These are phyloP conservation scores for Boletus vinaceobasis DNA, from an alignment of 768 basidiomycete species.

Conservation along the genomic window DNA sequence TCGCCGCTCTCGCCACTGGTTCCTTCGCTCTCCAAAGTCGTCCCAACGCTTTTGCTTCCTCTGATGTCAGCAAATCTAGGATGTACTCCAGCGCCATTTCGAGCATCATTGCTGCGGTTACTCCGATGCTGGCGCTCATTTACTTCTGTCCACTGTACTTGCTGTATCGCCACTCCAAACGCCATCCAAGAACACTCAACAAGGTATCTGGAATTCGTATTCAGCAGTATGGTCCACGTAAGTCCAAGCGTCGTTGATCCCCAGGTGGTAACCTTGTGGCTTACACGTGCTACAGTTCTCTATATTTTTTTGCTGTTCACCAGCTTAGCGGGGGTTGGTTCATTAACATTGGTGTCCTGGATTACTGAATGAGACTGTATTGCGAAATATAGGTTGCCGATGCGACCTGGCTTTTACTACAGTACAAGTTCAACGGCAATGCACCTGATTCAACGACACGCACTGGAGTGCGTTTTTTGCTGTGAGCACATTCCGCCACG, in stretches of 20 bases:
- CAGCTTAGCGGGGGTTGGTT: constrained; percentile 46
- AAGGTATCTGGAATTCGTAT: constrained; percentile 46
- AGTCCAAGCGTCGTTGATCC: constrained; percentile 15
- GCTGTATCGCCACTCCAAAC: constrained; percentile 44
- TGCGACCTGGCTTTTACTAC: constrained; percentile 56
- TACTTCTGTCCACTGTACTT: constrained; percentile 53
- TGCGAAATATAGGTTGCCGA: constrained; percentile 42
- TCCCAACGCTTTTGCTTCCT: constrained; percentile 7
- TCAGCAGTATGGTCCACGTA: constrained; percentile 54
- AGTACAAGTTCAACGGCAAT: constrained; percentile 51
- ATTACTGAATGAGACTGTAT: constrained; percentile 4
- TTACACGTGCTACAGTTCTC: constrained; percentile 35
- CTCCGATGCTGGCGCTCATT: constrained; percentile 36
- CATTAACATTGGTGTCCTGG: background rate
- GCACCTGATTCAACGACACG: constrained; percentile 46
- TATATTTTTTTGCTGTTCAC: constrained; percentile 50
- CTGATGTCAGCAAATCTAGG: constrained; percentile 27
- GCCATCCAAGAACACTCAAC: constrained; percentile 46
- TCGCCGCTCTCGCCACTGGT: constrained; percentile 32
- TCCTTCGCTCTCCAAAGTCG: constrained; percentile 29
- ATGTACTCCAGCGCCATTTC: constrained; percentile 37
- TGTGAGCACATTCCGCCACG: constrained; percentile 37
- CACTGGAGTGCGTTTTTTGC: constrained; percentile 42
- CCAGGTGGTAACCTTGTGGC: constrained; percentile 14
- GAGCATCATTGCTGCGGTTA: constrained; percentile 34